Evolutionary conservation across 1,284 basidiomycete species (phyloP).

Genomic region (Pyrrhoderma noxium): DNA sequence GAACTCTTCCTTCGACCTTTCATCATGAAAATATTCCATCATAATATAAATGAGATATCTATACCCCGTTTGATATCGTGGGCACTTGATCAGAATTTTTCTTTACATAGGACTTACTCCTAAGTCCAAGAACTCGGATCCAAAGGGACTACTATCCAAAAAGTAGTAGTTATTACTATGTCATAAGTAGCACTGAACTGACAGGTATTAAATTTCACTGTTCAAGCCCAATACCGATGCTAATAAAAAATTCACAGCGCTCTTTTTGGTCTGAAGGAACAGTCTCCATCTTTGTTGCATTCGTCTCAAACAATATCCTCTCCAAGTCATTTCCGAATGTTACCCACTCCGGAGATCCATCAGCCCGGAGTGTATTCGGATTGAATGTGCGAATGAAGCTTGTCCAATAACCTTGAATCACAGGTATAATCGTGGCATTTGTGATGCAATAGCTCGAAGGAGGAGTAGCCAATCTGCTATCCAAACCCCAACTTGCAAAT

Average conservation of each 20-base stretch:
- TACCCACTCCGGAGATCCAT: constrained; percentile 14
- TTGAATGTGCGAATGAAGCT: constrained; percentile 21
- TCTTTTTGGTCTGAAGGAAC: constrained; percentile 17
- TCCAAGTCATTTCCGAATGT: constrained; percentile 8
- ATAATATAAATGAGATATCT: too few species aligned
- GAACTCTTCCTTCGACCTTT: too few species aligned
- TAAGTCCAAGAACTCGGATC: too few species aligned
- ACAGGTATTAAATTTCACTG: too few species aligned
- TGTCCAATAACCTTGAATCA: constrained; percentile 20
- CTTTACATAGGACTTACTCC: too few species aligned
- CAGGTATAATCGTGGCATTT: constrained; percentile 17
- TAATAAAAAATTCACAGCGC: constrained; percentile 20
- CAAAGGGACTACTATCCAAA: too few species aligned
- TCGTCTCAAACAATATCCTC: constrained; percentile 20
- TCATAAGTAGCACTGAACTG: too few species aligned
- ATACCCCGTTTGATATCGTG: too few species aligned
- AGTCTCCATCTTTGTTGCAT: constrained; percentile 20
- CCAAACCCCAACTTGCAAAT: constrained; percentile 19
- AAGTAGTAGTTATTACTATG: too few species aligned
- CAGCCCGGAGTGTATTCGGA: constrained; percentile 14
- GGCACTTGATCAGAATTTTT: too few species aligned
- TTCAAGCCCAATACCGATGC: constrained; percentile 9
- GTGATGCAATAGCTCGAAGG: constrained; percentile 18
- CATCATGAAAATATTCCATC: too few species aligned
- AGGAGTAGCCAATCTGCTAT: constrained; percentile 18